Base-by-base conservation (phyloP, 2,329 filamentous ascomycete species). In the Claviceps sp. region DNA sequence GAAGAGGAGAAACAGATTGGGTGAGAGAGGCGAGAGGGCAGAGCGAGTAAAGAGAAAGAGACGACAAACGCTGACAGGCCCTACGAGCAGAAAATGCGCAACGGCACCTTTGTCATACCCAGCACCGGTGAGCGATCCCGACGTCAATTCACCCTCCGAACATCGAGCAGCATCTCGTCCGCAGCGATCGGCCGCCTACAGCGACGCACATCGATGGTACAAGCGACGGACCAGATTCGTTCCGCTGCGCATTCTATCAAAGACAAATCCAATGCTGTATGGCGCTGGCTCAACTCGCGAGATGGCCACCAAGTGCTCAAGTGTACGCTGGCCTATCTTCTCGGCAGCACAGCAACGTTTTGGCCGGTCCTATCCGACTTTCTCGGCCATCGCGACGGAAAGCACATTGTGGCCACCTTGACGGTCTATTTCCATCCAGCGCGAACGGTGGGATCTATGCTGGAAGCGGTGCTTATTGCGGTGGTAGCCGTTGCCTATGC, bases 371-470 rank as follows among this genome's bases (percentile, higher is more conserved):
- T 95, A 52, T 83, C 88, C 16, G 71, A 75, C 7, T 79, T 89
- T 52, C 73, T 96, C 16, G 91, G 91, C 11, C 76, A 83, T 56
- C 85, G 89, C 62, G 90, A 95, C 68, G 88, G 88, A 49, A 96
- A 96, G 64, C 91, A 96, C 67, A 83, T 95, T 62, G 88, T 95
- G 49, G 89, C 89, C 36, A 96, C 91, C 2, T 81, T 96, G 53
- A 94, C 88, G 0, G 90, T 96, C 11, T 97, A 95, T 63, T 97
- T 96, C 61, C 89, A 96, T 65, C 89, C 91, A 4, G 87, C 88
- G 5, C 77, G 91, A 53, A 88, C 88, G 17, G 79, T 83, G 26
- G 91, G 91, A 1, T 93, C 86, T 57, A 95, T 96, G 88, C 78
- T 88, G 53, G 87, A 95, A 67, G 90, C 89, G 3, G 78, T 85